These are phyloP conservation scores for Solanum pennellii DNA, from an alignment of 257 asterid species.

Conservation along the genomic window DNA sequence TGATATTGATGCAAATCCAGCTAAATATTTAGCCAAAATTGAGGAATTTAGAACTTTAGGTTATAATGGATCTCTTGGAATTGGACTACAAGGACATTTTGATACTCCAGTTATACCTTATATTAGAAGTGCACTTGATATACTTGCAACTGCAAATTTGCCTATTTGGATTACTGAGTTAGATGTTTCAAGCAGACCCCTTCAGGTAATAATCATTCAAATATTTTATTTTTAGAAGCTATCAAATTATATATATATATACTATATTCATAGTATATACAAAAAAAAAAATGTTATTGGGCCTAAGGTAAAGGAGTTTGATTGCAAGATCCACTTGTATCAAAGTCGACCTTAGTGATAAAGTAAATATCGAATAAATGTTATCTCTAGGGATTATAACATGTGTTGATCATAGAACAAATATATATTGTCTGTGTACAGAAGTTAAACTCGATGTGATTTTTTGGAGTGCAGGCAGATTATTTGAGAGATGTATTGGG, in stretches of 20 bases:
- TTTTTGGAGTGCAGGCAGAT: background rate
- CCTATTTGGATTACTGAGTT: slow-evolving; percentile 56
- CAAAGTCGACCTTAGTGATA: background rate
- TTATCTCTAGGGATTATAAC: background rate
- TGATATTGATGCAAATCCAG: slow-evolving; percentile 1
- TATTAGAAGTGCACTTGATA: slow-evolving; percentile 31
- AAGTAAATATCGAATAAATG: background rate
- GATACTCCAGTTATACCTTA: slow-evolving; percentile 15
- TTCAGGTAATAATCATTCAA: background rate
- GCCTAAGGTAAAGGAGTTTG: background rate
- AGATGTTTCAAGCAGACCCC: slow-evolving; percentile 1
- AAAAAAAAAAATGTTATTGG: background rate
- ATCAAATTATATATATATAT: background rate
- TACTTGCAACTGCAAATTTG: slow-evolving; percentile 22
- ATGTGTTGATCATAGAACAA: background rate
- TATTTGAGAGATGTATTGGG: slow-evolving; percentile 10
- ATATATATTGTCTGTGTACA: slow-evolving; percentile 3
- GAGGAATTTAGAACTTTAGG: slow-evolving; percentile 28
- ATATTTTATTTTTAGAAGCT: background rate
- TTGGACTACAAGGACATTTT: slow-evolving; percentile 42
- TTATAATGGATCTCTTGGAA: slow-evolving; percentile 10
- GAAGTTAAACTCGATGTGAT: background rate
- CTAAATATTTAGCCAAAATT: slow-evolving; percentile 19
- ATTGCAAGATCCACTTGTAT: background rate
- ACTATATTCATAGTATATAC: too few relatives aligned